Percentiles rank a stretch among this genome's conserved stretches.
Evolutionary conservation across 306 rosid species (phyloP).

Genomic region (Gastrolobium villosum): DNA sequence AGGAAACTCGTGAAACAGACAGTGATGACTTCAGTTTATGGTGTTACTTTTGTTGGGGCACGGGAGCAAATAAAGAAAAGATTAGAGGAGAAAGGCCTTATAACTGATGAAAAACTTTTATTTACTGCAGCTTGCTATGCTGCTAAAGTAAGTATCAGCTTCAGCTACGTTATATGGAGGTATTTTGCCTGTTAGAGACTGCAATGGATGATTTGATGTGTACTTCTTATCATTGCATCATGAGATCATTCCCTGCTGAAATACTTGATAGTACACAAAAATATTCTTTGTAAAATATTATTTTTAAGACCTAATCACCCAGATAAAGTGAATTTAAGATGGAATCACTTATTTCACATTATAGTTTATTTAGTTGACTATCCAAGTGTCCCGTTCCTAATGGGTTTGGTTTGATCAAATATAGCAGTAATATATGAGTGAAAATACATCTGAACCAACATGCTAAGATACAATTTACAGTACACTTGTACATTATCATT

Average conservation of each 20-base stretch:
- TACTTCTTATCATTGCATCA: not conserved
- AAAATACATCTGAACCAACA: constrained; percentile 12
- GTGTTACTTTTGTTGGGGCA: constrained; percentile 89
- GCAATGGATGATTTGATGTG: constrained; percentile 27
- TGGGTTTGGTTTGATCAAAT: not conserved
- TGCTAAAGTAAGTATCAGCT: constrained; percentile 73
- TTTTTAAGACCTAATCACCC: constrained; percentile 10
- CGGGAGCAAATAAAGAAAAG: constrained; percentile 87
- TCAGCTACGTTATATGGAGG: constrained; percentile 1
- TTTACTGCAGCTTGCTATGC: constrained; percentile 84
- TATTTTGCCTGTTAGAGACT: constrained; percentile 20
- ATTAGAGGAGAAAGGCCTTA: constrained; percentile 80
- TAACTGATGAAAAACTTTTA: constrained; percentile 70
- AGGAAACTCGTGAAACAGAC: constrained; percentile 90
- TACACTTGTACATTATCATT: constrained; percentile 16
- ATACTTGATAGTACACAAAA: not conserved
- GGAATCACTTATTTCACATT: constrained; percentile 9
- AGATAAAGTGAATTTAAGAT: constrained; percentile 11
- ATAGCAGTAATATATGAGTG: constrained; percentile 4
- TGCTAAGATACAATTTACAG: not conserved
- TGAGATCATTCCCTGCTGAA: constrained; percentile 20
- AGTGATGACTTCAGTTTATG: constrained; percentile 93
- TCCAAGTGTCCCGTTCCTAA: constrained; percentile 11
- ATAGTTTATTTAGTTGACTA: constrained; percentile 2
- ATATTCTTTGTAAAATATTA: not conserved